Evolutionary conservation across 352 stramenopile genomes (phyloP), one percentile per base, ranked within the genome.

Genomic region (Globisporangium polare): DNA sequence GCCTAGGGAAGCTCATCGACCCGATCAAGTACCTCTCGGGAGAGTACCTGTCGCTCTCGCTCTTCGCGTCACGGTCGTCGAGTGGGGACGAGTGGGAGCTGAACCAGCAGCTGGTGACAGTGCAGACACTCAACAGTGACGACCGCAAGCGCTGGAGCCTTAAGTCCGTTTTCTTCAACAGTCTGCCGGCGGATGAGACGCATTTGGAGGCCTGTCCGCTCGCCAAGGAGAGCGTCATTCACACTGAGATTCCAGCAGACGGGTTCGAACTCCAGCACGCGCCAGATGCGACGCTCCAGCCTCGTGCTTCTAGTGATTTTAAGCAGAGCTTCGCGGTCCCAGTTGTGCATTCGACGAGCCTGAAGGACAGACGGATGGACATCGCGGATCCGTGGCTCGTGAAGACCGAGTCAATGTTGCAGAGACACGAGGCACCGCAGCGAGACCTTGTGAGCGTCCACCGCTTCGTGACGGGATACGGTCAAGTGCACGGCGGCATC

Each of bases 401-500:
- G 29, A 63, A 15, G 45, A n/a, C 17, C 29, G 65, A 57, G 17
- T 56, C 26, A 20, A 5, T 24, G 26, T n/a, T 10, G 2, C 6
- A 52, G 61, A 58, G 18, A 15, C 45, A 31, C 8, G 10, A 46
- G 3, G 4, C 39, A 9, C 26, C 22, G 9, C 72, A 67, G 39
- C 65, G 67, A 31, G 65, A 80, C 60, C 46, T 77, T 2, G 78
- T 87, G n/a, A 65, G 68, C 1, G 79, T 74, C 13, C 85, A 94
- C 69, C 83, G 85, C 2, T 96, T 91, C 39, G 65, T 89, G 42
- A 90, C 83, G 24, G 87, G 85, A 15, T 83, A 83, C 53, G 87
- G 87, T 1, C 87, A 94, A 68, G 72, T 93, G 9, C 66, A 78
- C 33, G 87, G 87, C 45, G 87, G 87, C 37, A 67, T 95, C 27